These are phyloP conservation scores for Talaromyces sp. DNA, from an alignment of 2,329 filamentous ascomycete species.

Conservation along the genomic window DNA sequence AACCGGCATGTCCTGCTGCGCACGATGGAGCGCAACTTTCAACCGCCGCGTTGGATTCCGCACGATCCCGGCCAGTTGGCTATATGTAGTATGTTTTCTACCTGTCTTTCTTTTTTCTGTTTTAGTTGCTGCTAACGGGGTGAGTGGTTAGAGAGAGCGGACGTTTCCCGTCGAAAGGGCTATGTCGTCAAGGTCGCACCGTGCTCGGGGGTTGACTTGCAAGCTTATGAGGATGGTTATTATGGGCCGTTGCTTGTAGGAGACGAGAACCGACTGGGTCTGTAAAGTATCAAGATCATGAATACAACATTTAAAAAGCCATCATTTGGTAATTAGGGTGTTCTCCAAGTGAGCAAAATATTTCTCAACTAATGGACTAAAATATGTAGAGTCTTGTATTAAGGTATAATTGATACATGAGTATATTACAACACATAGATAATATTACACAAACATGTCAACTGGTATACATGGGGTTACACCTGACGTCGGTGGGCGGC, in stretches of 20 bases:
- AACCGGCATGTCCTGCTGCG: background rate
- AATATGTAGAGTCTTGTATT: background rate
- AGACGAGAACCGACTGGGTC: background rate
- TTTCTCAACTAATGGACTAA: background rate
- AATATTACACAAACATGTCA: background rate
- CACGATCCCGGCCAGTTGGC: background rate
- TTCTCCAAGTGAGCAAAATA: background rate
- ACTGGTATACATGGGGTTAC: background rate
- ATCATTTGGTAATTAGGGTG: background rate
- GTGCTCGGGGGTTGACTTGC: background rate
- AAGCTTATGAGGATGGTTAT: background rate
- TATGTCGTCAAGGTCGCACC: slow-evolving; percentile 7
- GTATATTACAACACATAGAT: background rate
- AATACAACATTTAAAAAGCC: background rate
- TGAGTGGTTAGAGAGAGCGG: background rate
- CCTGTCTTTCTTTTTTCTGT: background rate
- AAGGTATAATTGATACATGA: background rate
- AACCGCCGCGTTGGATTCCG: slow-evolving; percentile 2
- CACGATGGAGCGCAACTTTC: slow-evolving; percentile 1
- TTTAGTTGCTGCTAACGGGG: background rate
- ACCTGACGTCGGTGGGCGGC: background rate
- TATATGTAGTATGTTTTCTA: background rate
- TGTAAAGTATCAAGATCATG: background rate
- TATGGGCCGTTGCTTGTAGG: background rate
- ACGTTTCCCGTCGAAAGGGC: background rate